Conservation (phyloP, 352 stramenopile genomes). For the Phytopythium cucurbitacearum region DNA sequence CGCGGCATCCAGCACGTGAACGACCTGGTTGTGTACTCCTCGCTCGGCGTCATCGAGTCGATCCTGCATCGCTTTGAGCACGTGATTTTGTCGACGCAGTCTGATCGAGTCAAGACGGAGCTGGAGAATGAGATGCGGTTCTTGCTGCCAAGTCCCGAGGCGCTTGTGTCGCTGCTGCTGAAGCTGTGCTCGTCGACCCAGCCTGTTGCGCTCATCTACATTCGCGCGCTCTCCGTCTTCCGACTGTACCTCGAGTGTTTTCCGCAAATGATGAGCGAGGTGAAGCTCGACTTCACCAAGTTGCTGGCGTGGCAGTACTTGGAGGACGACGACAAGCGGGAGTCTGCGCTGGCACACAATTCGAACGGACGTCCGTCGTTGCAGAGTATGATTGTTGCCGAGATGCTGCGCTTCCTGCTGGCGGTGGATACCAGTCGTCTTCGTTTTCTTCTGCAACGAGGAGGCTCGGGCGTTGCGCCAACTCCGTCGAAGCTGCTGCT, state of each 20-base stretch:
- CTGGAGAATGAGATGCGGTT: constrained; percentile 66
- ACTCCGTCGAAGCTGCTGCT: constrained; percentile 54
- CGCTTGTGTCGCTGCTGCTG: constrained; percentile 72
- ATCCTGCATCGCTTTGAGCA: constrained; percentile 51
- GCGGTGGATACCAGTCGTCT: constrained; percentile 54
- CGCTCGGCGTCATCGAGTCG: constrained; percentile 61
- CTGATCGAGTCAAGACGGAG: constrained; percentile 18
- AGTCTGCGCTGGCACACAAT: neutral
- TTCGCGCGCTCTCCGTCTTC: constrained; percentile 69
- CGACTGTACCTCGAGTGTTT: constrained; percentile 73
- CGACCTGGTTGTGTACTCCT: constrained; percentile 70
- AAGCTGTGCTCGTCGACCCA: constrained; percentile 55
- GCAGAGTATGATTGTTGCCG: constrained; percentile 52
- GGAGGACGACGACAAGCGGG: constrained; percentile 7
- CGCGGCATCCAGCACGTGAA: constrained; percentile 75
- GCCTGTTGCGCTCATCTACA: constrained; percentile 52
- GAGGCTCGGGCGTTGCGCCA: constrained; percentile 9
- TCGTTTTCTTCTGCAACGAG: constrained; percentile 39
- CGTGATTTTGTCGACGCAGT: constrained; percentile 18
- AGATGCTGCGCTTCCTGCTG: constrained; percentile 68
- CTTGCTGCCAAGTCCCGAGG: constrained; percentile 70
- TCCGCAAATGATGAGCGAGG: constrained; percentile 66
- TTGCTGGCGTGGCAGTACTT: constrained; percentile 59
- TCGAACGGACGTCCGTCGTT: constrained; percentile 13
- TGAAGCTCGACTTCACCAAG: constrained; percentile 86